A percentile compares a stretch with the other conserved stretches of the same genome.
These are phyloP conservation scores for Monosporozyma aquatica DNA, from an alignment of 805 yeast genomes.

Conservation along the genomic window DNA sequence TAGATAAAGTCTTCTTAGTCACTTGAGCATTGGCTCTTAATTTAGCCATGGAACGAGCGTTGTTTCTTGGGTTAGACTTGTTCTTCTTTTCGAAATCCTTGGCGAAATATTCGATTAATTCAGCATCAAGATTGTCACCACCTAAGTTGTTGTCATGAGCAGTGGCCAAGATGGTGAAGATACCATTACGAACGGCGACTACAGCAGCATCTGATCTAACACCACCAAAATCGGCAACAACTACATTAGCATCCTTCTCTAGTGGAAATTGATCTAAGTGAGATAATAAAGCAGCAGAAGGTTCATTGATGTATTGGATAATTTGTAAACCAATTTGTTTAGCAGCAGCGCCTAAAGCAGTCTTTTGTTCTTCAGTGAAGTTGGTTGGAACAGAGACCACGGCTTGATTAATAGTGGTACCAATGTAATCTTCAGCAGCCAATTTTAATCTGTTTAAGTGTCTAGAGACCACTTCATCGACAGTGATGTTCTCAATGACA, in stretches of 20 bases:
- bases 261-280: constrained; percentile 46
- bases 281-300: constrained; percentile 83
- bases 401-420: constrained; percentile 67
- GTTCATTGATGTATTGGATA: constrained; percentile 84
- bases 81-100: constrained; percentile 89
- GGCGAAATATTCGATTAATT: constrained; percentile 75
- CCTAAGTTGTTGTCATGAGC: constrained; percentile 76
- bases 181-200: constrained; percentile 86
- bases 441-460: constrained; percentile 72
- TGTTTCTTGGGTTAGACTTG: constrained; percentile 69
- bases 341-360: constrained; percentile 52
- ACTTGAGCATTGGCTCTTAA: constrained; percentile 71
- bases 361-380: constrained; percentile 65
- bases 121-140: constrained; percentile 77
- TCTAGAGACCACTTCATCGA: constrained; percentile 73
- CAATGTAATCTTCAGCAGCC: constrained; percentile 91
- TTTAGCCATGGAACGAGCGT: constrained; percentile 81
- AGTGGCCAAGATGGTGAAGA: constrained; percentile 80
- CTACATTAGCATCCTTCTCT: constrained; percentile 33
- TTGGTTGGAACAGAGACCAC: constrained; percentile 89
- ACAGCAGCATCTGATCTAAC: constrained; percentile 93
- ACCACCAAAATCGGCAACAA: constrained; percentile 96
- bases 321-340: constrained; percentile 67
- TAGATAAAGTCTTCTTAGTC: constrained; percentile 85
- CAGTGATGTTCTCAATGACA: constrained; percentile 46